Conservation (phyloP, 257 asterid species). For the Solanum ossicruentum region DNA sequence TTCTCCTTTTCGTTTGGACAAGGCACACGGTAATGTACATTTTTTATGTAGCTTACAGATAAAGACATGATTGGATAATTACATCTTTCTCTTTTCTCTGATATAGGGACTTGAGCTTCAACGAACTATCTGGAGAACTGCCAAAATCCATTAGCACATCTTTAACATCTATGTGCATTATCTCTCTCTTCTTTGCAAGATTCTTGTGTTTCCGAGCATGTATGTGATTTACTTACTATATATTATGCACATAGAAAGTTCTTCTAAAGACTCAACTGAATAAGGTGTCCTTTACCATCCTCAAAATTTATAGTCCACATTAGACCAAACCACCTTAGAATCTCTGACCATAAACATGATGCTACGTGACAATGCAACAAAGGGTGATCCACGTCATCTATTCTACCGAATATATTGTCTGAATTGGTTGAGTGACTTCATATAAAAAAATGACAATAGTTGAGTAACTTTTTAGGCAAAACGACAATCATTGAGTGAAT, state of each 20-base stretch:
- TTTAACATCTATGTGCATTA: neutral
- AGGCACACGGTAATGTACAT: neutral
- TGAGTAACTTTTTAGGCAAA: neutral
- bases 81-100: neutral
- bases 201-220: too few relatives aligned
- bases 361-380: neutral
- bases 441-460: too few relatives aligned
- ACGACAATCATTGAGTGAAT: neutral
- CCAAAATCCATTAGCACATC: neutral
- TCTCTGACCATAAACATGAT: neutral
- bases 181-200: too few relatives aligned
- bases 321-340: neutral
- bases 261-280: neutral
- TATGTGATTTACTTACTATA: too few relatives aligned
- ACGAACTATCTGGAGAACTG: neutral
- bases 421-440: neutral
- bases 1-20: neutral
- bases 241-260: neutral
- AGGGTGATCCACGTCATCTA: neutral
- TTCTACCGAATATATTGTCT: neutral
- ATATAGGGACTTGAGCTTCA: slow-evolving; percentile 12
- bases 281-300: neutral
- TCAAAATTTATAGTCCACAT: neutral
- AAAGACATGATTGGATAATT: neutral
- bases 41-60: neutral